Evolutionary conservation across 352 stramenopile genomes (phyloP).

Genomic region (Phytophthora rubi): DNA sequence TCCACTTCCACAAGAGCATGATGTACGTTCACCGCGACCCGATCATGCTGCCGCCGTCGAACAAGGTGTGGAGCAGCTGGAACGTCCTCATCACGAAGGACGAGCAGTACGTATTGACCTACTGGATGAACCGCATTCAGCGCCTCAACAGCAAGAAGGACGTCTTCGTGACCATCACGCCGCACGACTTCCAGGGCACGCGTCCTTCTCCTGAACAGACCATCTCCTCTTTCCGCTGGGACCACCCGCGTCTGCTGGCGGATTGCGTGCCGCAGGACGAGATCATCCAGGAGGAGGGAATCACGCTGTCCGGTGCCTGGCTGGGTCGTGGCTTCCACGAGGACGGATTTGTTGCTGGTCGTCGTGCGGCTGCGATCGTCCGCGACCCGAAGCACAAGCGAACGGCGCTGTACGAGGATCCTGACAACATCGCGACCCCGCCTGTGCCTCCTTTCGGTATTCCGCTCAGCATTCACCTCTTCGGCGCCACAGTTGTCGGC

Average conservation of each 20-base stretch:
- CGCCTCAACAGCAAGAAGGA: constrained; percentile 86
- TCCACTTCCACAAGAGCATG: constrained; percentile 89
- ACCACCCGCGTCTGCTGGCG: constrained; percentile 83
- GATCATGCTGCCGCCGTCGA: constrained; percentile 71
- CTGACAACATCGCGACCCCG: constrained; percentile 78
- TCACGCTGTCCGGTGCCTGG: constrained; percentile 84
- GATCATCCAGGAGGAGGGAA: constrained; percentile 84
- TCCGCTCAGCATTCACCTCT: constrained; percentile 69
- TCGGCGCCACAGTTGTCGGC: constrained; percentile 57
- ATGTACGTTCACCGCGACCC: constrained; percentile 88
- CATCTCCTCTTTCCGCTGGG: constrained; percentile 85
- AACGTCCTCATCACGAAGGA: constrained; percentile 88
- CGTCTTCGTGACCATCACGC: constrained; percentile 89
- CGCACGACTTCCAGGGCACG: constrained; percentile 71
- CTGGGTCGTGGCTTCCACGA: constrained; percentile 88
- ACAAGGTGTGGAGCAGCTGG: constrained; percentile 86
- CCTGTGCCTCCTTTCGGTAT: constrained; percentile 77
- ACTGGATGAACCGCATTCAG: constrained; percentile 93
- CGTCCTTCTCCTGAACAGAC: constrained; percentile 54
- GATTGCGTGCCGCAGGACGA: constrained; percentile 89
- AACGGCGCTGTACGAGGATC: constrained; percentile 83
- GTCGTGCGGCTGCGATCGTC: constrained; percentile 77
- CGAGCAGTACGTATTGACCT: constrained; percentile 88
- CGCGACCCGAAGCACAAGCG: constrained; percentile 77
- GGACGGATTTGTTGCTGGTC: constrained; percentile 86